Evolutionary conservation across 257 asterid genomes (phyloP).

Genomic region (Penstemon newberryi): DNA sequence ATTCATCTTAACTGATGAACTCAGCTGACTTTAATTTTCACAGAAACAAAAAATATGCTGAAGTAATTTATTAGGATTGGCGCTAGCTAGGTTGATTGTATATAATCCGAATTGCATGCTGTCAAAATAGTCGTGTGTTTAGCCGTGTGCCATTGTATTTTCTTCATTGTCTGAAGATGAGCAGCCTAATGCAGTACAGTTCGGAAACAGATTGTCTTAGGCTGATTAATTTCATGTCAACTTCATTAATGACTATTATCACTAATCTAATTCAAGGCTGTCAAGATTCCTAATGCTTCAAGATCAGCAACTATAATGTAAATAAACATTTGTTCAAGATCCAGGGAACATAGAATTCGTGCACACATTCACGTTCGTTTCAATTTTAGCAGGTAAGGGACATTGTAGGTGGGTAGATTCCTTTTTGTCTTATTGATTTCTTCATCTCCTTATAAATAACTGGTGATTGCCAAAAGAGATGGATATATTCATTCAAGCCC

Average conservation of each 20-base stretch:
- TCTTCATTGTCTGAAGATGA: conserved; percentile 1
- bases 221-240: neutral
- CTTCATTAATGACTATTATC: neutral
- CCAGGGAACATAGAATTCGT: conserved; percentile 9
- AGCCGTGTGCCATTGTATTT: conserved; percentile 2
- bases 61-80: too few relatives aligned
- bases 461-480: neutral
- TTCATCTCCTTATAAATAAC: conserved; percentile 5
- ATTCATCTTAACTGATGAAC: too few relatives aligned
- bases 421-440: neutral
- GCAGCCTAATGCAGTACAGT: conserved; percentile 20
- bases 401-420: conserved; percentile 5
- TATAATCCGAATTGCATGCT: too few relatives aligned
- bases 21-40: too few relatives aligned
- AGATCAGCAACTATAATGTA: neutral
- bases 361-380: neutral
- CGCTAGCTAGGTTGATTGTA: too few relatives aligned
- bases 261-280: neutral
- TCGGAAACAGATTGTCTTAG: neutral
- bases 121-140: too few relatives aligned
- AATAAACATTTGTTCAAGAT: neutral
- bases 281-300: neutral
- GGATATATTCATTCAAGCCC: neutral
- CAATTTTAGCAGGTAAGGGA: neutral
- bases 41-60: too few relatives aligned